Evolutionary conservation across 2,329 filamentous ascomycete genomes (phyloP).

Genomic region (Monascus ruber): DNA sequence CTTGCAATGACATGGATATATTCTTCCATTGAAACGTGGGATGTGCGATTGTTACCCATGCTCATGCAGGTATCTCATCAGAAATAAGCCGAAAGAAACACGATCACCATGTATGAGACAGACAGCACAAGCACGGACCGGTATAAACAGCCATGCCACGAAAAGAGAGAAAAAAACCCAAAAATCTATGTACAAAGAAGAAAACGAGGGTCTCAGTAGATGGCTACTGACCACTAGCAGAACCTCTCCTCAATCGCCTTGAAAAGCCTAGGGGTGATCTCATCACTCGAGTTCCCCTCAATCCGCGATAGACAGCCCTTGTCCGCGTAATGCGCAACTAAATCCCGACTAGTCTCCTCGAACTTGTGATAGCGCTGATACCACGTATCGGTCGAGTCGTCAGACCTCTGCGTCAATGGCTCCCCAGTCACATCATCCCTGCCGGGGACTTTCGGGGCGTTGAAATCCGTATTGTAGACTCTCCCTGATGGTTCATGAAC

Average conservation of each 20-base stretch:
- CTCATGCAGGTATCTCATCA: no score
- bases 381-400: conserved; percentile 83
- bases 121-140: background rate
- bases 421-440: conserved; percentile 89
- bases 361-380: conserved; percentile 70
- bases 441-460: conserved; percentile 68
- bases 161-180: background rate
- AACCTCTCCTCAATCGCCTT: conserved; percentile 73
- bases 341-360: conserved; percentile 69
- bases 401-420: conserved; percentile 64
- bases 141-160: conserved; percentile 2
- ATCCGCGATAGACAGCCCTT: conserved; percentile 80
- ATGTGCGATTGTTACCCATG: no score
- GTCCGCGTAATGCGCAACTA: conserved; percentile 79
- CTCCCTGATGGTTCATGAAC: conserved; percentile 83
- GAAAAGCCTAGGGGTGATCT: conserved; percentile 86
- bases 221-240: conserved; percentile 17
- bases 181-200: conserved; percentile 4
- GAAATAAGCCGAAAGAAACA: no score
- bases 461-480: conserved; percentile 91
- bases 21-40: background rate
- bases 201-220: background rate
- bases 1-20: conserved; percentile 1
- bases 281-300: conserved; percentile 78
- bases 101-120: no score